Evolutionary conservation across 1,139 yeast genomes (phyloP).

Genomic region (Tardiomyces depauwii): DNA sequence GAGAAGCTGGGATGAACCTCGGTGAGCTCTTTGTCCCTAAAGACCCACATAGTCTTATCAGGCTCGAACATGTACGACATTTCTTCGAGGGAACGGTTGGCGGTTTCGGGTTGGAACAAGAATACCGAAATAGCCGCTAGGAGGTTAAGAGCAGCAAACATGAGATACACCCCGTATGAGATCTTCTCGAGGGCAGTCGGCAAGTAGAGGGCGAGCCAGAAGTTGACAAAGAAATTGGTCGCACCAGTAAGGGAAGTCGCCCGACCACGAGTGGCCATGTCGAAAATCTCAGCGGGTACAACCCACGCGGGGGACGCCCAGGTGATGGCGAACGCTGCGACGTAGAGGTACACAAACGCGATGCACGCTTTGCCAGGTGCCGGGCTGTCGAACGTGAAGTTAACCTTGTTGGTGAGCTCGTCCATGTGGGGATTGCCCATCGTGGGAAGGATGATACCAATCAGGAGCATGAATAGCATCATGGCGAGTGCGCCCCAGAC

Average conservation of each 20-base stretch:
- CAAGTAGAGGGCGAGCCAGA: constrained; percentile 16
- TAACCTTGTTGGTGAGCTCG: no score
- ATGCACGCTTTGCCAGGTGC: constrained; percentile 16
- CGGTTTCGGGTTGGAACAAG: constrained; percentile 36
- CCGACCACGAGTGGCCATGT: no score
- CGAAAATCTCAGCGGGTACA: no score
- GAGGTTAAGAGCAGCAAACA: constrained; percentile 31
- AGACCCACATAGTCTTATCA: constrained; percentile 10
- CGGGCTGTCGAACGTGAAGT: no score
- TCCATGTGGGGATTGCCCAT: no score
- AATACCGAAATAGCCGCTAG: constrained; percentile 47
- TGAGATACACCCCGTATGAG: constrained; percentile 26
- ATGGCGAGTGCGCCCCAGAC: constrained; percentile 35
- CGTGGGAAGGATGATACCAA: constrained; percentile 12
- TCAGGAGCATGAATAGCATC: constrained; percentile 19
- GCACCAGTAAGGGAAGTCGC: no score
- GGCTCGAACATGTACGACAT: constrained; percentile 31
- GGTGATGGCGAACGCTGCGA: constrained; percentile 9
- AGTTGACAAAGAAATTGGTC: no score
- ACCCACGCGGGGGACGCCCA: no score
- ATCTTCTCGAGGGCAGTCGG: constrained; percentile 31
- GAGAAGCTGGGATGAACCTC: constrained; percentile 1
- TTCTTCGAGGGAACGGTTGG: constrained; percentile 30
- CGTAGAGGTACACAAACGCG: constrained; percentile 39
- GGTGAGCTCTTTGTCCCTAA: constrained; percentile 9